Conservation (phyloP, 495 filamentous ascomycete species). For the Hyaloscypha finlandica region DNA sequence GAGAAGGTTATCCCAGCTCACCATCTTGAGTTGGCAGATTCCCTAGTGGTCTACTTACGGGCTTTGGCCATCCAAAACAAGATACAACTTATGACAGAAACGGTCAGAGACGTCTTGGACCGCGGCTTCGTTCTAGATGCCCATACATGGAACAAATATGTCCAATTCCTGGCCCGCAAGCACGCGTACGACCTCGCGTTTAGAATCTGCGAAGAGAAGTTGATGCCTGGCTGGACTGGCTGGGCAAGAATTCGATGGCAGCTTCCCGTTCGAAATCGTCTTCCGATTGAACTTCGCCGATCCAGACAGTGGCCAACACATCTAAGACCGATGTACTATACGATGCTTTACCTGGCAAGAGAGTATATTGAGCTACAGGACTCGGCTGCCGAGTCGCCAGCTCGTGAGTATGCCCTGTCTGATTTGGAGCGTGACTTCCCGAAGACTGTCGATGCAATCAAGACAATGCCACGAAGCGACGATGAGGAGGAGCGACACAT, state of each 20-base stretch:
- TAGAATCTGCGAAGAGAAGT: slow-evolving; percentile 63
- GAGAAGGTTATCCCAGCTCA: slow-evolving; percentile 12
- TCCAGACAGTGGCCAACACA: slow-evolving; percentile 41
- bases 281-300: slow-evolving; percentile 35
- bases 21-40: slow-evolving; percentile 10
- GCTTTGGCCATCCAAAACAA: slow-evolving; percentile 51
- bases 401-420: slow-evolving; percentile 33
- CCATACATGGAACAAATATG: slow-evolving; percentile 62
- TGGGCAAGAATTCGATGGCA: slow-evolving; percentile 54
- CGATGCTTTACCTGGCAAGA: slow-evolving; percentile 55
- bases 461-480: slow-evolving; percentile 51
- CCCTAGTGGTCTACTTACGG: slow-evolving; percentile 40
- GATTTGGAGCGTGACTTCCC: slow-evolving; percentile 45
- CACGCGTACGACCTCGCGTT: slow-evolving; percentile 57
- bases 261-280: slow-evolving; percentile 36
- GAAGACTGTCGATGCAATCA: slow-evolving; percentile 51
- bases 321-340: slow-evolving; percentile 53
- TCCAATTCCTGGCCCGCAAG: slow-evolving; percentile 50
- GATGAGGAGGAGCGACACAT: slow-evolving; percentile 41
- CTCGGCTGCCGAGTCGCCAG: slow-evolving; percentile 38
- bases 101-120: slow-evolving; percentile 52
- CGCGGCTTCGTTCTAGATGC: slow-evolving; percentile 69
- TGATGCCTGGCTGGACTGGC: slow-evolving; percentile 75
- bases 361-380: slow-evolving; percentile 46
- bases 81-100: slow-evolving; percentile 44